Evolutionary conservation across 2,329 filamentous ascomycete genomes (phyloP).

Genomic region (Alternaria postmessia): DNA sequence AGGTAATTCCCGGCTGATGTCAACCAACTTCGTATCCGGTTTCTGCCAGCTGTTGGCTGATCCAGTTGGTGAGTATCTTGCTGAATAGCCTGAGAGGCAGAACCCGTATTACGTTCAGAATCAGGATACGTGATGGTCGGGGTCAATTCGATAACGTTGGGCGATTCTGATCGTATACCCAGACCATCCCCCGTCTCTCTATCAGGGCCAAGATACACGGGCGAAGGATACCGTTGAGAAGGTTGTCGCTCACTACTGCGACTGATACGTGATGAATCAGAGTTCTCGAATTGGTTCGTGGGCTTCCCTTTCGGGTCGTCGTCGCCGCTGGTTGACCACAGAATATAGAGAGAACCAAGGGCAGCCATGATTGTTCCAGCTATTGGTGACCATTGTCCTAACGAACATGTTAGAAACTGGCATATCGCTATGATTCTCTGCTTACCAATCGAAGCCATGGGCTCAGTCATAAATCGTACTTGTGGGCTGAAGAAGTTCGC

Average conservation of each 20-base stretch:
- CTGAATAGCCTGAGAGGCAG: constrained; percentile 2
- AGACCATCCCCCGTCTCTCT: background rate
- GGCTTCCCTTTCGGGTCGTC: constrained; percentile 26
- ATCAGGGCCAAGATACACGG: background rate
- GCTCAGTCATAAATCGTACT: constrained; percentile 67
- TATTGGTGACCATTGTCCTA: constrained; percentile 66
- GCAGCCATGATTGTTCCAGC: constrained; percentile 66
- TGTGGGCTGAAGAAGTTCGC: constrained; percentile 68
- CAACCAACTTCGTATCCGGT: constrained; percentile 49
- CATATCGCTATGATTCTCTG: background rate
- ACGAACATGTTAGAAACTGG: background rate
- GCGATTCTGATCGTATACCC: constrained; percentile 25
- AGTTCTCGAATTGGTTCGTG: constrained; percentile 4
- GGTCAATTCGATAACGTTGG: constrained; percentile 21
- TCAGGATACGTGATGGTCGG: constrained; percentile 27
- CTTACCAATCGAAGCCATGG: constrained; percentile 65
- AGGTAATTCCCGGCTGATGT: constrained; percentile 57
- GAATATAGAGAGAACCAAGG: constrained; percentile 66
- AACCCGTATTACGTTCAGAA: constrained; percentile 1
- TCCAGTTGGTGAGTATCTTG: constrained; percentile 4
- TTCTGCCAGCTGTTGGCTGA: constrained; percentile 28
- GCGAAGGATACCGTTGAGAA: constrained; percentile 9
- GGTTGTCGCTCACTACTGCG: constrained; percentile 28
- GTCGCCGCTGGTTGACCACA: constrained; percentile 51
- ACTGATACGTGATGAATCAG: constrained; percentile 23